phyloP scores from a whole-genome alignment of 164 flowering plant species.

The Berberis thunbergii region DNA sequence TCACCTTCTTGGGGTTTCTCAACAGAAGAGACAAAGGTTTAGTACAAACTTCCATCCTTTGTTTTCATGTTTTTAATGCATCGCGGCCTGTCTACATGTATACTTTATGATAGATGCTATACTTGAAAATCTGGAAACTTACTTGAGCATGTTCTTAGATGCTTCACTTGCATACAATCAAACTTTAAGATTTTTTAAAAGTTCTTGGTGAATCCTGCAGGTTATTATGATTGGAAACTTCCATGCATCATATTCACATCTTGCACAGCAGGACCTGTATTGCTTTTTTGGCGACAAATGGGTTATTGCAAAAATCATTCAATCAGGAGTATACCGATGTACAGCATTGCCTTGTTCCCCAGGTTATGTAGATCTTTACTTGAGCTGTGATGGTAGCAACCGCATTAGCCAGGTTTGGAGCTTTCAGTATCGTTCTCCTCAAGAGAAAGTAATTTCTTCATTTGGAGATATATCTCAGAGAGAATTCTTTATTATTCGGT shows the following conservation, averaged over 20 bases:
- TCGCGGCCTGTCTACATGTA: neutral
- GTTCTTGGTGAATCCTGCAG: slow-evolving; percentile 38
- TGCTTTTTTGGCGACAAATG: slow-evolving; percentile 61
- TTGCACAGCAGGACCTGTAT: slow-evolving; percentile 36
- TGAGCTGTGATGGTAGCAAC: slow-evolving; percentile 65
- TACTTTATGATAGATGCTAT: neutral
- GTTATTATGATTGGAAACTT: slow-evolving; percentile 67
- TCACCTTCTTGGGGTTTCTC: slow-evolving; percentile 82
- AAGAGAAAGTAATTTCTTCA: slow-evolving; percentile 14
- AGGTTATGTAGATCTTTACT: slow-evolving; percentile 53
- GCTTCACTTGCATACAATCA: no score
- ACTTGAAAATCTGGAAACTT: neutral
- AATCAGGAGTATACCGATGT: slow-evolving; percentile 81
- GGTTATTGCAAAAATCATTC: slow-evolving; percentile 58
- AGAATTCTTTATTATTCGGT: slow-evolving; percentile 54
- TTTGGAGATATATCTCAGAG: slow-evolving; percentile 37
- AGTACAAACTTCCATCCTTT: neutral
- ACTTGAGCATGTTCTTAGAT: neutral
- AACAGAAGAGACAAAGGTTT: slow-evolving; percentile 84
- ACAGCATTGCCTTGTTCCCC: slow-evolving; percentile 51
- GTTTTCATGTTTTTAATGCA: neutral
- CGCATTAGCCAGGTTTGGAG: slow-evolving; percentile 73
- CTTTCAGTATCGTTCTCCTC: slow-evolving; percentile 65
- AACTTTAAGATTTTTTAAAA: neutral
- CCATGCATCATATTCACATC: slow-evolving; percentile 27